Conservation (phyloP, 2,329 filamentous ascomycete species). For the Stachybotrys chartarum region DNA sequence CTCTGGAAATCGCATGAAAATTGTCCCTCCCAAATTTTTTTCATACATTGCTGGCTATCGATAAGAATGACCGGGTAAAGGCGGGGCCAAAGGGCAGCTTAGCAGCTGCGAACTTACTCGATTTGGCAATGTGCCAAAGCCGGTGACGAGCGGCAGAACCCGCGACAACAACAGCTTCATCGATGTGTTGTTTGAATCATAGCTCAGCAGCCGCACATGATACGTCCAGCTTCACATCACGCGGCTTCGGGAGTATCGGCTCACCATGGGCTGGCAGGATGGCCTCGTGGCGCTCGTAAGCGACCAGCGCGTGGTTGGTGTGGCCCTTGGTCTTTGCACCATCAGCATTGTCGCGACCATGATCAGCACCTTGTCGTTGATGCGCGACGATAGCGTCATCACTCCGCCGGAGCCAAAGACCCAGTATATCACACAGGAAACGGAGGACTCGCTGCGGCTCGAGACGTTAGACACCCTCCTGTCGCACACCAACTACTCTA, state of each 20-base stretch:
- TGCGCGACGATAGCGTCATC: slow-evolving; percentile 60
- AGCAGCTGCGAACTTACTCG: slow-evolving; percentile 1
- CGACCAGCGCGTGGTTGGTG: slow-evolving; percentile 47
- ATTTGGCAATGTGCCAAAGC: neutral
- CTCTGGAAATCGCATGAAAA: neutral
- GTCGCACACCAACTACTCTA: slow-evolving; percentile 63
- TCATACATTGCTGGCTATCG: slow-evolving; percentile 9
- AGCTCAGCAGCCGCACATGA: neutral
- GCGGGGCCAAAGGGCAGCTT: slow-evolving; percentile 4
- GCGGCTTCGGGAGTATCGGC: neutral
- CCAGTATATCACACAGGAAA: slow-evolving; percentile 68
- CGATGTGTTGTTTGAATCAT: neutral
- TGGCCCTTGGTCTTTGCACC: slow-evolving; percentile 49
- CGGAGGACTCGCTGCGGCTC: slow-evolving; percentile 62
- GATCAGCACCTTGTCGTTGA: slow-evolving; percentile 48
- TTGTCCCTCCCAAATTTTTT: slow-evolving; percentile 13
- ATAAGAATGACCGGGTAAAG: slow-evolving; percentile 7
- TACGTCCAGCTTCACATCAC: neutral
- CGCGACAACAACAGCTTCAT: slow-evolving; percentile 8
- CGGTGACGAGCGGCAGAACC: slow-evolving; percentile 11
- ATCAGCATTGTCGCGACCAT: slow-evolving; percentile 52
- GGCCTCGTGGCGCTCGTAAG: slow-evolving; percentile 24
- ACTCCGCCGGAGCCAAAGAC: slow-evolving; percentile 57
- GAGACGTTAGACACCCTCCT: slow-evolving; percentile 62
- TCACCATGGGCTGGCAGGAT: slow-evolving; percentile 31